These are phyloP conservation scores for Plectosphaerella cucumerina DNA, from an alignment of 2,329 filamentous ascomycete genomes.

Conservation along the genomic window DNA sequence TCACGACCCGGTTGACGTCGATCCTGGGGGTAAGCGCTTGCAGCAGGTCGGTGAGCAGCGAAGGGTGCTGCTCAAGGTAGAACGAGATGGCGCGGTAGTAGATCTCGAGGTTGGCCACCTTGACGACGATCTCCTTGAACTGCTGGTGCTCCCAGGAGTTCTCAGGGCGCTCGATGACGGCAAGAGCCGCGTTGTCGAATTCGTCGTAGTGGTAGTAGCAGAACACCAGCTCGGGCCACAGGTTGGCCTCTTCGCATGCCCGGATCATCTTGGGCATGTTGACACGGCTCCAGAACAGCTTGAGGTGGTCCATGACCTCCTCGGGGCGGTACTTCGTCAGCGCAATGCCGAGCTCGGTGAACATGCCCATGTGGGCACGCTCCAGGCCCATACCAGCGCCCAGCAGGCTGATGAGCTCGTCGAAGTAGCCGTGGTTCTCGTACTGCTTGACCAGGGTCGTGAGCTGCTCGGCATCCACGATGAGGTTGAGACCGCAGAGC, in stretches of 20 bases:
- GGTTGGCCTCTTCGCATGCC: conserved; percentile 86
- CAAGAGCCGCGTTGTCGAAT: conserved; percentile 92
- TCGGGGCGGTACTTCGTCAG: conserved; percentile 94
- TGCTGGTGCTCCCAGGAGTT: conserved; percentile 99
- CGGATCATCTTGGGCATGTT: conserved; percentile 97
- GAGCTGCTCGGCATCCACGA: conserved; percentile 94
- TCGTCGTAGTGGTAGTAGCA: conserved; percentile 98
- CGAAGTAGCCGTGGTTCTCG: conserved; percentile 95
- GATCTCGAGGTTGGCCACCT: conserved; percentile 97
- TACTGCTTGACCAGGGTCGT: conserved; percentile 93
- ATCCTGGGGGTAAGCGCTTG: conserved; percentile 89
- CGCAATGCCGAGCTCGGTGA: conserved; percentile 88
- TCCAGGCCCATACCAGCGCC: conserved; percentile 94
- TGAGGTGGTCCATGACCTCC: conserved; percentile 95
- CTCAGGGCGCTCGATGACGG: conserved; percentile 95
- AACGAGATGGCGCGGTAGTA: conserved; percentile 98
- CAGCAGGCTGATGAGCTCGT: conserved; percentile 90
- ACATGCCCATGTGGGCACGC: conserved; percentile 93
- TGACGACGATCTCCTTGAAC: conserved; percentile 98
- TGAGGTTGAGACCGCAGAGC: conserved; percentile 97
- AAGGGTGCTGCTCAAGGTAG: conserved; percentile 95
- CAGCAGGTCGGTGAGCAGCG: conserved; percentile 90
- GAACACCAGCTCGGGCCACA: conserved; percentile 98
- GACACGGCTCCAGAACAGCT: conserved; percentile 96
- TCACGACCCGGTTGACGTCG: conserved; percentile 97